phyloP scores from a whole-genome alignment of 1,139 yeast genomes.

The Scheffersomyces titani region DNA sequence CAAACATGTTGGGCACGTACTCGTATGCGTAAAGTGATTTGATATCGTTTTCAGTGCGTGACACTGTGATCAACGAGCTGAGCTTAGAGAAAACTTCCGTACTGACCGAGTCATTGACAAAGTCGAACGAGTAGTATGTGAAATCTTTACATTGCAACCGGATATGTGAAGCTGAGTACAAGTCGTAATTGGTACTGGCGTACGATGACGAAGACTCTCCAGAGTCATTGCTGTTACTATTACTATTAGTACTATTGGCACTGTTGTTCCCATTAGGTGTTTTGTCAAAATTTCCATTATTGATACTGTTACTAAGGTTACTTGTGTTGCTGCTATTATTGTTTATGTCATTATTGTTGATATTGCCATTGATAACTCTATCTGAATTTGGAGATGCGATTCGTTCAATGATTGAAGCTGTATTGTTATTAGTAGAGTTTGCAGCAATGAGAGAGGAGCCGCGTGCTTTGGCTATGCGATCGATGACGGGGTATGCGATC shows the following conservation, averaged over 20 bases:
- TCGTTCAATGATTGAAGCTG: not conserved
- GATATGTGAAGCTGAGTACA: constrained; percentile 53
- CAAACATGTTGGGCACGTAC: constrained; percentile 58
- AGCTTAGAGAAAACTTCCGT: constrained; percentile 73
- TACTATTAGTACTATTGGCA: not conserved
- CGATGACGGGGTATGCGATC: constrained; percentile 90
- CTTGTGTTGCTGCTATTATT: not conserved
- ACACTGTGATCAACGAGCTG: constrained; percentile 55
- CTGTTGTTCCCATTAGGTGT: not conserved
- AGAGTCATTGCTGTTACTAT: constrained; percentile 2
- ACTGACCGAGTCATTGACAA: constrained; percentile 59
- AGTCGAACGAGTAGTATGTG: constrained; percentile 80
- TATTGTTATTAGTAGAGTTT: constrained; percentile 1
- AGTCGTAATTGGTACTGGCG: constrained; percentile 8
- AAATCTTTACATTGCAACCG: constrained; percentile 84
- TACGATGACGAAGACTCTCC: not conserved
- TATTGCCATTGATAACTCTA: not conserved
- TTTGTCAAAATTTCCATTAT: not conserved
- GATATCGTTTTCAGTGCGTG: constrained; percentile 31
- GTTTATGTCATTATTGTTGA: not conserved
- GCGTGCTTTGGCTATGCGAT: constrained; percentile 59
- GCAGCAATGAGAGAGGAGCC: constrained; percentile 45
- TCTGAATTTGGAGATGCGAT: not conserved
- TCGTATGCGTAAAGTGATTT: constrained; percentile 52
- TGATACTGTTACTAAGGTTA: constrained; percentile 7